A percentile compares a stretch with the other conserved stretches of the same genome.
These are phyloP conservation scores for Solanum gracilifrons DNA, from an alignment of 257 asterid genomes.

Conservation along the genomic window DNA sequence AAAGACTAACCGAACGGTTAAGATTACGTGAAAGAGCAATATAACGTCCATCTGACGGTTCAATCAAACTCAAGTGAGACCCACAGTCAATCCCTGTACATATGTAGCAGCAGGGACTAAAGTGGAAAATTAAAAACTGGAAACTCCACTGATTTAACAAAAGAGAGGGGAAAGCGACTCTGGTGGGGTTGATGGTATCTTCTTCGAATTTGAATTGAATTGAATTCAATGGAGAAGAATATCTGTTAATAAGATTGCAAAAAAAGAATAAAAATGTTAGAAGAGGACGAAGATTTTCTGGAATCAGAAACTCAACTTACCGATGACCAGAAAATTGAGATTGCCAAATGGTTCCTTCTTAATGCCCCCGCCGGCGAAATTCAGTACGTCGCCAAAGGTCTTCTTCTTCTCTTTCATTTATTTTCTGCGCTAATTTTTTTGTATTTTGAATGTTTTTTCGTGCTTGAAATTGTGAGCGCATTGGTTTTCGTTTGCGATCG, in stretches of 20 bases:
- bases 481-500: neutral
- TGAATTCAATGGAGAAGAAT: neutral
- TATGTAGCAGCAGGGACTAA: neutral
- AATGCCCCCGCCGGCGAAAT: constrained; percentile 94
- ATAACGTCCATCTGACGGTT: neutral
- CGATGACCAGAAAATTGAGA: constrained; percentile 67
- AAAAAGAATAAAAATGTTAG: constrained; percentile 32
- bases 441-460: neutral
- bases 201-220: neutral
- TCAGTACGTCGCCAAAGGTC: constrained; percentile 90
- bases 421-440: neutral
- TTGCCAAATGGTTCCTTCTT: constrained; percentile 96
- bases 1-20: neutral
- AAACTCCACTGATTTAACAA: neutral
- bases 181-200: neutral
- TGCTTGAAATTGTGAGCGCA: neutral
- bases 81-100: neutral
- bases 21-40: neutral
- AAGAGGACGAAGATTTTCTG: constrained; percentile 40
- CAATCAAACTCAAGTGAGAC: neutral
- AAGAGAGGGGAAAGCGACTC: neutral
- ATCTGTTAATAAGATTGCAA: neutral
- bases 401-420: neutral
- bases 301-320: constrained; percentile 25
- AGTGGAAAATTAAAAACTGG: neutral